Base-by-base conservation (phyloP, 1,284 basidiomycete species). In the Neolentinus lepideus region DNA sequence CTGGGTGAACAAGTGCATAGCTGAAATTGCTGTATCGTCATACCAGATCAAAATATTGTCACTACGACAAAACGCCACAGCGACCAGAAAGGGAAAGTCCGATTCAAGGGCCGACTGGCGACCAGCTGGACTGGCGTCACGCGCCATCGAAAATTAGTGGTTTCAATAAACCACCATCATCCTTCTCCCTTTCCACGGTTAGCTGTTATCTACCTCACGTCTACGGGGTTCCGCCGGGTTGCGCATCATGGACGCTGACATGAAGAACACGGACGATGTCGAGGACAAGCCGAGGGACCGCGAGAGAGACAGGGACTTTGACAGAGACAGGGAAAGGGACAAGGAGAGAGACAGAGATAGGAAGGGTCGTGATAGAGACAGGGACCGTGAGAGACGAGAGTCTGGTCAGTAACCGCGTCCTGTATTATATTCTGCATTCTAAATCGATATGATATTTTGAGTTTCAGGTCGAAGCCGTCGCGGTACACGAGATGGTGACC, bases 211-310 rank as follows among this genome's bases (percentile, higher is more conserved):
- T 51, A 50, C 22, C 3, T 26, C 45, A 29, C 36, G 16, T 35
- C 33, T 35, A 16, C 33, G 9, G 33, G 12, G 16, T 2, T 12
- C 43, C 45, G 35, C 19, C 27, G 14, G 25, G 19, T 21, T 56
- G 48, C 53, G 54, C 58, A 64, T 45, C 62, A 90, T 90, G 87
- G 88, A 90, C 67, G 77, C 88, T 59, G 88, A 89, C 60, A 88
- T 88, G 85, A 85, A 86, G 69, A 73, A 69, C 63, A 88, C 88
- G 66, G 85, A 87, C 52, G 84, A 87, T 38, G 69, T 74, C 8
- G 85, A 88, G 27, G 84, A 83, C 52, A 77, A 79, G 67, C 16
- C 56, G 21, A 62, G 66, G 51, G 67, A 68, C 16, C 63, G 66
- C 52, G 70, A 70, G 51, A 66, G 69, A 55, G 71, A 70, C 52